Evolutionary conservation across 2,329 filamentous ascomycete genomes (phyloP).

Genomic region (Venturia effusa): DNA sequence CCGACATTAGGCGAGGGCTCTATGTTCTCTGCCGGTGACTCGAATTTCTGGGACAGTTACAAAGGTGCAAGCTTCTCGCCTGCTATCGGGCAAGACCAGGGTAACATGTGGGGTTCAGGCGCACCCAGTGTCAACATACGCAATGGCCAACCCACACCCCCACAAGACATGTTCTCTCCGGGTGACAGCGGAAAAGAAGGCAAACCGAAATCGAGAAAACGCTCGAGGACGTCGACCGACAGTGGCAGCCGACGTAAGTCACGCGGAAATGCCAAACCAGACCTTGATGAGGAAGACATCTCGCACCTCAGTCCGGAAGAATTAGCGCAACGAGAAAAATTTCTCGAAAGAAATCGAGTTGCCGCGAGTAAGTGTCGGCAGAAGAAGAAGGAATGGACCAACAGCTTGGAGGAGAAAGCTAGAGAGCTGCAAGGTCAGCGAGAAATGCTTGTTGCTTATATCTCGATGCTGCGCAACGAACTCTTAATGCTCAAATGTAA

Average conservation of each 20-base stretch:
- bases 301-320: conserved; percentile 4
- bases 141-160: neutral
- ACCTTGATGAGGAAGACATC: neutral
- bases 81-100: neutral
- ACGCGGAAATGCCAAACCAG: neutral
- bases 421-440: conserved; percentile 27
- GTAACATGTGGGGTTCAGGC: neutral
- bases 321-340: conserved; percentile 39
- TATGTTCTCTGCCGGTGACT: neutral
- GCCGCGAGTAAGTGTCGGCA: conserved; percentile 65
- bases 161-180: neutral
- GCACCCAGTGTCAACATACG: neutral
- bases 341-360: conserved; percentile 59
- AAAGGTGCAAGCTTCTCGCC: neutral
- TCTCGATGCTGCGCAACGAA: conserved; percentile 25
- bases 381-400: conserved; percentile 52
- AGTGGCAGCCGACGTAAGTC: neutral
- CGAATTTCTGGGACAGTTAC: neutral
- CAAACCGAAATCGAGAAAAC: neutral
- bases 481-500: conserved; percentile 27
- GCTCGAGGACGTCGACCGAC: conserved; percentile 2
- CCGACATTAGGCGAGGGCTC: neutral
- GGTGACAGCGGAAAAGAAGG: neutral
- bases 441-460: conserved; percentile 24
- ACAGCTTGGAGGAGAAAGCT: conserved; percentile 37